Evolutionary conservation across 2,329 filamentous ascomycete genomes (phyloP).

Genomic region (Arthrobotrys iridis): DNA sequence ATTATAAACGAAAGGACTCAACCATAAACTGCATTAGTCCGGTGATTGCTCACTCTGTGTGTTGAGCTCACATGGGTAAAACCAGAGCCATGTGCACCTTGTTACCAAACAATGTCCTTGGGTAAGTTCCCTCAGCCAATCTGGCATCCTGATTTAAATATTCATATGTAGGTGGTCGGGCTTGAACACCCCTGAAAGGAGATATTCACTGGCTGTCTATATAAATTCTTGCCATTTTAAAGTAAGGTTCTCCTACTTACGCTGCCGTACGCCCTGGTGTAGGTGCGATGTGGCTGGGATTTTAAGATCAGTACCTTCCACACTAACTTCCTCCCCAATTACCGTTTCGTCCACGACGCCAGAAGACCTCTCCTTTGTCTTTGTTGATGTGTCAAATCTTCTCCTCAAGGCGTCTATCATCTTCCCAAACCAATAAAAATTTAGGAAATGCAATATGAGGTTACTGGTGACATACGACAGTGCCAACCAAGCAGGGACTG

Average conservation of each 20-base stretch:
- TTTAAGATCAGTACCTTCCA: conserved; percentile 30
- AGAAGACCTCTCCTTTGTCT: background rate
- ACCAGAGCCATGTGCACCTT: too few relatives aligned
- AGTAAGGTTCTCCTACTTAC: conserved; percentile 12
- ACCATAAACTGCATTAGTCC: too few relatives aligned
- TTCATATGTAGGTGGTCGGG: too few relatives aligned
- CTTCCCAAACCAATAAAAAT: conserved; percentile 86
- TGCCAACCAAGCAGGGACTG: conserved; percentile 76
- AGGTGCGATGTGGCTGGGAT: background rate
- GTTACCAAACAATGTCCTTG: too few relatives aligned
- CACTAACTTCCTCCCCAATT: conserved; percentile 16
- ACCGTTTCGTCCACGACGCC: background rate
- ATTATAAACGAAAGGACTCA: too few relatives aligned
- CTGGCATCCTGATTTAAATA: too few relatives aligned
- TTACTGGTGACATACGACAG: conserved; percentile 75
- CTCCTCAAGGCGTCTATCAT: conserved; percentile 84
- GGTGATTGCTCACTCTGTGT: too few relatives aligned
- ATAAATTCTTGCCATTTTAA: too few relatives aligned
- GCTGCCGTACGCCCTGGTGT: conserved; percentile 13
- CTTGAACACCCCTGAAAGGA: too few relatives aligned
- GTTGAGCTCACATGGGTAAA: too few relatives aligned
- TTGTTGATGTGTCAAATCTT: conserved; percentile 69
- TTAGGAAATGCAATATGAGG: conserved; percentile 76
- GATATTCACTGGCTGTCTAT: too few relatives aligned
- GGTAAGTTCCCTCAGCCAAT: too few relatives aligned